Evolutionary conservation across 1,284 basidiomycete genomes (phyloP).

Genomic region (Xerocomus cyaneibrunnescens): DNA sequence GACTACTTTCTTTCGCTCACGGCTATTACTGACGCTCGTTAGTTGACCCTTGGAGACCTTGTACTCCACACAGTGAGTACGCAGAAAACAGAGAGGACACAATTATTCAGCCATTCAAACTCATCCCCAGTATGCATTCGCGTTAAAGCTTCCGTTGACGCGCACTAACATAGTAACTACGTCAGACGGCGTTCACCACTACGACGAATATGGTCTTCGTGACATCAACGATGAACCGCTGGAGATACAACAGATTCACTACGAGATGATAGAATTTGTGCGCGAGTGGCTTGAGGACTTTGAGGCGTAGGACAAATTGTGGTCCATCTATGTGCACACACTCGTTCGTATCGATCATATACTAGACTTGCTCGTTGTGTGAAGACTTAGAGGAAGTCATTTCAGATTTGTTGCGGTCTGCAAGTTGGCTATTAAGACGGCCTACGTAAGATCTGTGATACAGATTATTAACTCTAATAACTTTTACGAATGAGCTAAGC

Average conservation of each 20-base stretch:
- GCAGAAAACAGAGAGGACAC: conserved; percentile 74
- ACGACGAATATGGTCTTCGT: conserved; percentile 82
- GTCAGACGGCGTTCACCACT: conserved; percentile 85
- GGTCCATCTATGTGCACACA: background rate
- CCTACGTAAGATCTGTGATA: too few species aligned
- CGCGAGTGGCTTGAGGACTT: conserved; percentile 78
- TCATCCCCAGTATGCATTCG: conserved; percentile 72
- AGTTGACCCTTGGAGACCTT: conserved; percentile 91
- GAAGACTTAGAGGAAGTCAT: background rate
- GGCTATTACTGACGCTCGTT: conserved; percentile 2
- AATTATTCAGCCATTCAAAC: conserved; percentile 74
- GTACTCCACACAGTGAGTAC: conserved; percentile 81
- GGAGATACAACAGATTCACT: conserved; percentile 80
- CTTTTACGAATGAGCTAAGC: too few species aligned
- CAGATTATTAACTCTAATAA: too few species aligned
- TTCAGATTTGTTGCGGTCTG: too few species aligned
- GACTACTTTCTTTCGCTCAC: background rate
- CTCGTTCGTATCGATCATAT: background rate
- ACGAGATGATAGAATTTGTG: conserved; percentile 80
- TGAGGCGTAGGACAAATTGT: conserved; percentile 10
- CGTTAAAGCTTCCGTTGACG: background rate
- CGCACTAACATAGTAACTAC: conserved; percentile 1
- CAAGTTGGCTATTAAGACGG: too few species aligned
- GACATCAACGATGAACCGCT: conserved; percentile 69
- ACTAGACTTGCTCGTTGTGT: too few species aligned